A percentile compares a stretch with the other conserved stretches of the same genome.
These are phyloP conservation scores for Lunasporangiospora selenospora DNA, from an alignment of 192 early-diverging fungal species.

Conservation along the genomic window DNA sequence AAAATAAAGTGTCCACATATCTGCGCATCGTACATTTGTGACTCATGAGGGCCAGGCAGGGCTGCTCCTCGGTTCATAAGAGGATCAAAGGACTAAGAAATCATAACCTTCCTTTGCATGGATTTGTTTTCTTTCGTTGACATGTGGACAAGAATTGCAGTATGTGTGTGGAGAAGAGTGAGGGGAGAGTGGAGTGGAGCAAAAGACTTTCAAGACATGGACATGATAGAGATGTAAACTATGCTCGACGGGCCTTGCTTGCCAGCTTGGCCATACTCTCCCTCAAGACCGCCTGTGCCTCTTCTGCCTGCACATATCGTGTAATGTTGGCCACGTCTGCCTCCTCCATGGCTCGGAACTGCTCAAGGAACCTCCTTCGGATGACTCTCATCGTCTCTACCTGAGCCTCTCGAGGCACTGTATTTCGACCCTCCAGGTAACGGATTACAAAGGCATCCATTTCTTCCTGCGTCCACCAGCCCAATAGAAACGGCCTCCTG, in stretches of 20 bases:
- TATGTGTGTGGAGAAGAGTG: no score
- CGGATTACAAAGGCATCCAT: conserved; percentile 41
- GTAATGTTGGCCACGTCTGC: conserved; percentile 35
- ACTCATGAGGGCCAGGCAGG: conserved; percentile 12
- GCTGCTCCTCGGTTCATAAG: neutral
- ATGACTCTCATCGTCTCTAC: conserved; percentile 40
- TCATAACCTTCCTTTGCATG: no score
- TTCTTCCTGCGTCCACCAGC: conserved; percentile 37
- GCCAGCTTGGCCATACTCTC: conserved; percentile 28
- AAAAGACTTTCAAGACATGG: no score
- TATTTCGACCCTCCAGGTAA: conserved; percentile 20
- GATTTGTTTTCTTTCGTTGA: no score
- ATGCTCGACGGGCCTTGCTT: conserved; percentile 16
- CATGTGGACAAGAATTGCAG: no score
- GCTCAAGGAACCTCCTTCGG: conserved; percentile 20
- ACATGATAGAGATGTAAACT: no score
- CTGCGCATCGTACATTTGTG: neutral
- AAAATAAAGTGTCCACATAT: no score
- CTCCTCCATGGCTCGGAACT: conserved; percentile 21
- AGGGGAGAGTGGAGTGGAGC: no score
- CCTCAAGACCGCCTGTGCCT: conserved; percentile 35
- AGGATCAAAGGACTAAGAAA: no score
- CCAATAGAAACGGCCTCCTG: conserved; percentile 18
- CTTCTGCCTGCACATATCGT: conserved; percentile 15
- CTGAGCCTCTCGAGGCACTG: conserved; percentile 22